Evolutionary conservation across 31 red algal genomes (phyloP), one percentile per base, ranked within the genome.

Genomic region (Asparagopsis taxiformis): DNA sequence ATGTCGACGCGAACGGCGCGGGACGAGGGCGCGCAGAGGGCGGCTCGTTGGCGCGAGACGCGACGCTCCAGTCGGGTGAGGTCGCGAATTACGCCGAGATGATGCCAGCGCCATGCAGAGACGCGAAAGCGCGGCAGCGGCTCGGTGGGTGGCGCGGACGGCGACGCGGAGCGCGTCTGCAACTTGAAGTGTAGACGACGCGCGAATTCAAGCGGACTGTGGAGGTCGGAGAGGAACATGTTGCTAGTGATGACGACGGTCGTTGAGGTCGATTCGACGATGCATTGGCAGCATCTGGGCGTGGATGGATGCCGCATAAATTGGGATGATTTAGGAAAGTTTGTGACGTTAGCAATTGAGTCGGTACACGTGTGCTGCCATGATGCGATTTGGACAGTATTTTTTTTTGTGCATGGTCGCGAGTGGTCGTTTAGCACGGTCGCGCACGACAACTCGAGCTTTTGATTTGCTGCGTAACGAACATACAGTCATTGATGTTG

Each of bases 51-150:
- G 15, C 37, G 10, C 2, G 21, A 10, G 10, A 48, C 56, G 8
- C 21, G 61, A 16, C 11, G 51, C 58, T 73, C 67, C 3, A 83
- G 66, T 31, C 79, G 65, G 21, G 26, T 72, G 4, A 83, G 68
- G 44, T 83, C 79, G 55, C 79, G 65, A 21, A 83, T 59, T 32
- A 83, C 62, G 19, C 67, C 65, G 22, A 83, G 66, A 65, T 83
- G 79, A 32, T 83, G 79, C 79, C 79, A 83, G 22, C 79, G 65
- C 79, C 79, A 83, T 2, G 61, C 79, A 39, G 54, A 67, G 7
- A 83, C 67, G 16, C 79, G 65, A 57, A 83, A 83, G 20, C 58
- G 62, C 37, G 51, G 31, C 38, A 61, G 51, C 52, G 17, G 52
- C 20, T 13, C 41, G 41, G 41, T 46, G 6, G 41, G 41, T 13